Conservation (phyloP, 257 asterid species). For the Cynanchum wilfordii region DNA sequence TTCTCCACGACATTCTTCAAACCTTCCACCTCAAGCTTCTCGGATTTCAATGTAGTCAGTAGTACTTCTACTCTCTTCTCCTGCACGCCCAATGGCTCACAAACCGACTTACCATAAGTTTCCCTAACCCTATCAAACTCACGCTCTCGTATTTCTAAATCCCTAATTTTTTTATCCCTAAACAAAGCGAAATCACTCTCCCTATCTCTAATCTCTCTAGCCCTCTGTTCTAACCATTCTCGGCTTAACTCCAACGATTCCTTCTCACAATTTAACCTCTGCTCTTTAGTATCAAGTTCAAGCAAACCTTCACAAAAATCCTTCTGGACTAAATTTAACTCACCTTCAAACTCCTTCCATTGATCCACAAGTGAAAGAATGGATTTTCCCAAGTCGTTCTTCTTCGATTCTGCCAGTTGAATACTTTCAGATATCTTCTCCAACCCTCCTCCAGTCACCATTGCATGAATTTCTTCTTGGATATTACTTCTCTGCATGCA, state of each 20-base stretch:
- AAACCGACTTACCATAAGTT: constrained; percentile 8
- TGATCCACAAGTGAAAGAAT: constrained; percentile 9
- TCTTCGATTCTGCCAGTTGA: constrained; percentile 6
- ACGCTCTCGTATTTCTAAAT: constrained; percentile 4
- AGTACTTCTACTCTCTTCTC: constrained; percentile 17
- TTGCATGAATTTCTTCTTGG: neutral
- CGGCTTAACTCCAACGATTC: constrained; percentile 13
- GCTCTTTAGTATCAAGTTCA: constrained; percentile 13
- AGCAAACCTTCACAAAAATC: constrained; percentile 5
- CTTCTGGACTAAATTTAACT: constrained; percentile 1
- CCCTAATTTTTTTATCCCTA: neutral
- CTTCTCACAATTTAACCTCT: constrained; percentile 12
- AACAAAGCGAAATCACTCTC: constrained; percentile 15
- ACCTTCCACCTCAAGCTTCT: constrained; percentile 4
- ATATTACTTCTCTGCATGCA: neutral
- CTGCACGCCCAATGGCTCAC: constrained; percentile 16
- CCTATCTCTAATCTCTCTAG: constrained; percentile 9
- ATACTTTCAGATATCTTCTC: constrained; percentile 10
- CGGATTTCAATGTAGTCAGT: constrained; percentile 3
- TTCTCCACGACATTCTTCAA: constrained; percentile 4
- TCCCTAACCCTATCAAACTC: neutral
- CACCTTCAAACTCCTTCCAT: constrained; percentile 12
- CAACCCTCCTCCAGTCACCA: constrained; percentile 9
- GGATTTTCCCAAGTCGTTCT: constrained; percentile 1
- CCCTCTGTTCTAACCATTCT: constrained; percentile 8